Evolutionary conservation across 2,329 filamentous ascomycete genomes (phyloP).

Genomic region (Colletotrichum limetticola): DNA sequence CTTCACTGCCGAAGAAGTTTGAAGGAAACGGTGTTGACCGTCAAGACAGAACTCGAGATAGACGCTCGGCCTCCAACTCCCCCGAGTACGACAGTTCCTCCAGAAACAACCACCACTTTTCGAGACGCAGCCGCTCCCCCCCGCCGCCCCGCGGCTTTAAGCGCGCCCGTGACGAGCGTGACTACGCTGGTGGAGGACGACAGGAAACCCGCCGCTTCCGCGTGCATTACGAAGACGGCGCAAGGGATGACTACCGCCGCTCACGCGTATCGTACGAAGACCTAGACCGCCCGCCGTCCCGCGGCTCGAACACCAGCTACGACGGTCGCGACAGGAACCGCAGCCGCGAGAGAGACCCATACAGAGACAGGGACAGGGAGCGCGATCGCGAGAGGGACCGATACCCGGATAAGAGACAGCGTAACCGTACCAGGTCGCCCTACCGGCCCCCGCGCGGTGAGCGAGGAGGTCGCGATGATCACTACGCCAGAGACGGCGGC

Average conservation of each 20-base stretch:
- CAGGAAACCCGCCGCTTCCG: constrained; percentile 70
- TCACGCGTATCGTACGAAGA: constrained; percentile 65
- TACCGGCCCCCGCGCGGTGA: constrained; percentile 51
- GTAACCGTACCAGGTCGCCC: constrained; percentile 67
- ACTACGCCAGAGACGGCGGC: constrained; percentile 44
- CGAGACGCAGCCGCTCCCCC: constrained; percentile 56
- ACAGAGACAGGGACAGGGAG: constrained; percentile 35
- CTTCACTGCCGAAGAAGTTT: constrained; percentile 79
- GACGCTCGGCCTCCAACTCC: constrained; percentile 65
- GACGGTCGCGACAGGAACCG: constrained; percentile 63
- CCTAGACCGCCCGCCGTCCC: constrained; percentile 61
- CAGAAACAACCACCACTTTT: constrained; percentile 50
- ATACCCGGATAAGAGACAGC: constrained; percentile 63
- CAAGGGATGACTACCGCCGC: constrained; percentile 58
- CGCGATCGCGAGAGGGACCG: constrained; percentile 52
- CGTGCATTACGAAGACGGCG: constrained; percentile 69
- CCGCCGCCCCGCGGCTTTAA: constrained; percentile 77
- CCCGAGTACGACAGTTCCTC: constrained; percentile 62
- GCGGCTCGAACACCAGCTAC: constrained; percentile 55
- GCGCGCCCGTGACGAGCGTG: constrained; percentile 72
- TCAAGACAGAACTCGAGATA: constrained; percentile 81
- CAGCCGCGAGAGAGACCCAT: constrained; percentile 43
- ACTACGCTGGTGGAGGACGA: constrained; percentile 52
- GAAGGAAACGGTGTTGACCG: constrained; percentile 91
- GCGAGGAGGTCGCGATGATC: constrained; percentile 47